A percentile compares a stretch with the other conserved stretches of the same genome.
These are phyloP conservation scores for Fusarium cicatricum DNA, from an alignment of 2,329 filamentous ascomycete species.

Conservation along the genomic window DNA sequence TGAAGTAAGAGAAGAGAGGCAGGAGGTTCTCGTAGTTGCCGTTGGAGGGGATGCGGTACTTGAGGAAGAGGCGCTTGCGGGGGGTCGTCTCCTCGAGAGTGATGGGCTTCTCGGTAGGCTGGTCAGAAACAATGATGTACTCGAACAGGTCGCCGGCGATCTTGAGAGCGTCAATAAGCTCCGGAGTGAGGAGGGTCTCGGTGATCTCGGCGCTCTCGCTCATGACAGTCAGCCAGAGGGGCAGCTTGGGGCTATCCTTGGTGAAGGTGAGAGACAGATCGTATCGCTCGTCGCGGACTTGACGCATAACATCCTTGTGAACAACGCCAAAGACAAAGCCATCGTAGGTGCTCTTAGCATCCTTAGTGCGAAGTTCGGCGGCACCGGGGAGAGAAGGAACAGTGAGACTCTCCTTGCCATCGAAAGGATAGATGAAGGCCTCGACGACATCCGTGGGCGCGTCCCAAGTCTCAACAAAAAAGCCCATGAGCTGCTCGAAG, in stretches of 20 bases:
- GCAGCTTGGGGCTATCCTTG: constrained; percentile 91
- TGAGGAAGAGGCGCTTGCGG: constrained; percentile 87
- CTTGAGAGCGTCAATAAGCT: constrained; percentile 81
- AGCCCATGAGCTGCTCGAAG: constrained; percentile 72
- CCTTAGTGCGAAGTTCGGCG: constrained; percentile 61
- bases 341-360: constrained; percentile 77
- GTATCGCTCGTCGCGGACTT: constrained; percentile 89
- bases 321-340: constrained; percentile 95
- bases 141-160: constrained; percentile 81
- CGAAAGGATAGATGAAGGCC: constrained; percentile 84
- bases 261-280: constrained; percentile 92
- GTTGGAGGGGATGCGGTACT: constrained; percentile 71
- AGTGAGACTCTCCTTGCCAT: constrained; percentile 85
- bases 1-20: constrained; percentile 81
- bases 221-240: constrained; percentile 92
- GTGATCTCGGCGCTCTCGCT: constrained; percentile 96
- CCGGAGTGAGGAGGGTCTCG: constrained; percentile 84
- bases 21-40: constrained; percentile 72
- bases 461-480: constrained; percentile 82
- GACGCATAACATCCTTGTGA: constrained; percentile 93
- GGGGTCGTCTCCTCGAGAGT: constrained; percentile 85
- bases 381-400: constrained; percentile 72
- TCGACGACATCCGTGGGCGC: constrained; percentile 77
- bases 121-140: constrained; percentile 88
- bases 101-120: constrained; percentile 84